Base-by-base conservation (phyloP, 192 early-diverging fungal genomes). In the Blastocladiella britannica region DNA sequence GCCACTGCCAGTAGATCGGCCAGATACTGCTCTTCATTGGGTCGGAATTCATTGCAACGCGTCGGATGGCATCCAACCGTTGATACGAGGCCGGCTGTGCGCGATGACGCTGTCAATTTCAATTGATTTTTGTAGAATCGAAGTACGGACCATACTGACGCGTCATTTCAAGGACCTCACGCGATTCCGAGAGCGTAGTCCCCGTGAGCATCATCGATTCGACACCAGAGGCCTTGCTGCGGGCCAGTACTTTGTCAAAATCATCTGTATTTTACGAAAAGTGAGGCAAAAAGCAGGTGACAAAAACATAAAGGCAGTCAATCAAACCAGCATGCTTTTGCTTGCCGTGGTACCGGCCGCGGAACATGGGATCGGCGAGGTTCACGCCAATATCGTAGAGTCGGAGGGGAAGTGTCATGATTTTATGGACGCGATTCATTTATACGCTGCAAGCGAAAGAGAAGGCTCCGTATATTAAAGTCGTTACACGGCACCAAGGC, bases 301-400 rank as follows among this genome's bases (percentile, higher is more conserved):
- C 26, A 60, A 20, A 26, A 29, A 25, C 37, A 28, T 15, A 55
- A 43, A 7, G 12, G 4, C 12, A 61, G 4, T 28, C 25, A 8
- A 30, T 54, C 15, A 28, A n/a, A 12, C 79, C 78, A 47, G 60
- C 55, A 59, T 92, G 89, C 22, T 63, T 74, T 62, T 71, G 76
- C 55, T 86, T 88, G 23, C 78, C 87, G 56, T 85, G 77, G 69
- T 93, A 93, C 30, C 69, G 43, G 18, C 87, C 89, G 29, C 73
- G 73, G 65, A 88, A 93, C 73, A 91, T 81, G 22, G 82, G 76
- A 65, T 93, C 88, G 0, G 88, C 87, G 55, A 93, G 75, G 63
- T 93, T 93, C 30, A 82, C 80, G 25, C 84, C 89, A 68, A 93
- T 91, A 56, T 93, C 89, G 74, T 47, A n/a, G n/a, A n/a, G n/a